These are phyloP conservation scores for Coemansia sp. DNA, from an alignment of 371 early-diverging fungal genomes.

Conservation along the genomic window DNA sequence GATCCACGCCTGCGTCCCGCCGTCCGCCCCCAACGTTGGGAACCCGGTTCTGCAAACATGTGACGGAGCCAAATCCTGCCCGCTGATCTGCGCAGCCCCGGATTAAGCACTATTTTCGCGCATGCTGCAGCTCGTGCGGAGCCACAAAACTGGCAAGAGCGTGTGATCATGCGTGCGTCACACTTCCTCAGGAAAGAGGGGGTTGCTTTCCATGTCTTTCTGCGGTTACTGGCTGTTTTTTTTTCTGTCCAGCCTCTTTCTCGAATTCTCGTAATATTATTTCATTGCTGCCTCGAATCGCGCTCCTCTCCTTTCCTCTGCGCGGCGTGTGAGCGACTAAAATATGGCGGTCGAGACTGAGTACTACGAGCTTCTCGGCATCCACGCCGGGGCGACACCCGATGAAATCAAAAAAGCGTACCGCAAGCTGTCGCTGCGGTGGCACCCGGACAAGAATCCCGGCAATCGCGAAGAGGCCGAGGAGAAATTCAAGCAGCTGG, in stretches of 20 bases:
- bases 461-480: conserved; percentile 64
- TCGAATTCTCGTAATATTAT: background rate
- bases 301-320: background rate
- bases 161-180: background rate
- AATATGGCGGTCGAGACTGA: conserved; percentile 51
- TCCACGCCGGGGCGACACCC: conserved; percentile 73
- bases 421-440: conserved; percentile 77
- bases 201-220: background rate
- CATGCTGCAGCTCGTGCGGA: conserved; percentile 1
- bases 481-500: conserved; percentile 75
- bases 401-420: conserved; percentile 89
- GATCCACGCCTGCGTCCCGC: background rate
- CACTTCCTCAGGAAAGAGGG: no score
- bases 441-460: conserved; percentile 67
- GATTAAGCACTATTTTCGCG: background rate
- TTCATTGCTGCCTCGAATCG: background rate
- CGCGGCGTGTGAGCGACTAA: background rate
- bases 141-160: background rate
- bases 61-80: background rate
- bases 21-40: background rate
- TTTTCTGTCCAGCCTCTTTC: background rate
- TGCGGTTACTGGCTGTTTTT: background rate
- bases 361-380: conserved; percentile 87
- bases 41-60: no score
- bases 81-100: background rate